phyloP scores from a whole-genome alignment of 495 filamentous ascomycete genomes.

The Neurospora sp. region DNA sequence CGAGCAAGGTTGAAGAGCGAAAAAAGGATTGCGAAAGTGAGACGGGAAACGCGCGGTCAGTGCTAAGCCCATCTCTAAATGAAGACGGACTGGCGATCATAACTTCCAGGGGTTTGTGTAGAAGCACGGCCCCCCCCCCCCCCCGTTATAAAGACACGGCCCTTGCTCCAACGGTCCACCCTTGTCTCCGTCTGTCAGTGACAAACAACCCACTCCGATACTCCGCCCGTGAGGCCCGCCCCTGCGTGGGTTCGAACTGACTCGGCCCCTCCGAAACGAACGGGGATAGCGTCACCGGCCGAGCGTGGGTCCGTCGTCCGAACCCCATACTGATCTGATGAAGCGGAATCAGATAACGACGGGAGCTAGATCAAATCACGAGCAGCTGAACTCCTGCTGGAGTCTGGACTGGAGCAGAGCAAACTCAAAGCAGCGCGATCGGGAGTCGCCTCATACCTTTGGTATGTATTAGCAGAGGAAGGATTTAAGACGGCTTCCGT shows the following conservation, averaged over 20 bases:
- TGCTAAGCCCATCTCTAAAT: neutral
- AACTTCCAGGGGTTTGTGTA: neutral
- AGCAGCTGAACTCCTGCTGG: neutral
- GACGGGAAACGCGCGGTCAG: neutral
- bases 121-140: neutral
- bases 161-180: neutral
- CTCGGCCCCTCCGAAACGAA: neutral
- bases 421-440: neutral
- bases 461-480: neutral
- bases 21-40: neutral
- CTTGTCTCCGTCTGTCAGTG: neutral
- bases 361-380: neutral
- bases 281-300: neutral
- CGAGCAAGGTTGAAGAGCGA: neutral
- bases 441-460: neutral
- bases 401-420: neutral
- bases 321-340: too few species aligned
- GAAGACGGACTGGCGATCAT: neutral
- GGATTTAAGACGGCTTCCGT: neutral
- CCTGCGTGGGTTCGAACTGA: neutral
- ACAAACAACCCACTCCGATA: neutral
- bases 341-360: neutral
- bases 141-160: too few species aligned
- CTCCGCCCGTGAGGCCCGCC: neutral
- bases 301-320: neutral